Evolutionary conservation across 257 asterid species (phyloP), one percentile per base, ranked within the genome.

Genomic region (Avicennia marina): DNA sequence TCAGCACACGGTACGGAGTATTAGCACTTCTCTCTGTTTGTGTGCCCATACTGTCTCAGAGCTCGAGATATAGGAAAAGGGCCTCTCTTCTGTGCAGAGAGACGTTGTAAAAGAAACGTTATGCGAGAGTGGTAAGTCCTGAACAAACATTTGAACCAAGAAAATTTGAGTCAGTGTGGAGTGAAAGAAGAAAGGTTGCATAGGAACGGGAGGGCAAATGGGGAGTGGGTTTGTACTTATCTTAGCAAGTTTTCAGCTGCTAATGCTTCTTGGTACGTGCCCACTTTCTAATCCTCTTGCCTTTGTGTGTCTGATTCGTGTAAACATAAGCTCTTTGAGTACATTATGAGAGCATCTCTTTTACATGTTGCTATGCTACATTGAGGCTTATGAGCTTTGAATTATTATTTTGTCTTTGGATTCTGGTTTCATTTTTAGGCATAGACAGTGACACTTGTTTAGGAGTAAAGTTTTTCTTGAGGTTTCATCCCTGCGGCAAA

Each of bases 231-330:
- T 72, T 49, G 26, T 44, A 46, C 33, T 81, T 56, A 50, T 78
- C 47, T 64, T 70, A 67, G 73, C 72, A 20, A 63, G 59, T 75
- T 34, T 72, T 58, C 66, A 74, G 62, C 57, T 83, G 62, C 66
- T 84, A 41, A 44, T 79, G 78, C 79, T 80, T 73, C 63, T 82
- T 57, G 86, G 90, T 82, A 71, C 39, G 61, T 63, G 24, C 65
- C 46, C 43, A 22, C 62, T 58, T 46, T 10, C 44, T 1, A 7
- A 50, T 38, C 27, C 52, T 13, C 45, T 58, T 26, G 58, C 12
- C 27, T 22, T 49, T 25, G 32, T 6, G 4, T 55, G 27, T 44
- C 6, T 32, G 8, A n/a, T n/a, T n/a, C n/a, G 45, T 29, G 40
- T 44, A 10, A 4, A n/a, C 7, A 15, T 25, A 16, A 17, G 19